phyloP scores from a whole-genome alignment of 2,329 filamentous ascomycete species.

The Phialophora verrucosa region DNA sequence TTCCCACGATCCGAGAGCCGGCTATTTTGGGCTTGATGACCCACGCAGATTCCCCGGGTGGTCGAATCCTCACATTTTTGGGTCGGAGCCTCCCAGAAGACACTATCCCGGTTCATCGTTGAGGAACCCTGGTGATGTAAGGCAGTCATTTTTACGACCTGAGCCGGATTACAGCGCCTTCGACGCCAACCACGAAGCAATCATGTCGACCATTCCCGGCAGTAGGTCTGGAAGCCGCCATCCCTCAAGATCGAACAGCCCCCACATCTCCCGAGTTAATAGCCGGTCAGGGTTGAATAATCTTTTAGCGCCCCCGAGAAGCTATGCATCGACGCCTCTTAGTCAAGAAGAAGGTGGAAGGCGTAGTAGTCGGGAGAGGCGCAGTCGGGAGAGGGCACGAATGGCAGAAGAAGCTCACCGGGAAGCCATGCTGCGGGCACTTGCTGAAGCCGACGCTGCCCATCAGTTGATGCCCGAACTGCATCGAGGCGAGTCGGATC shows the following conservation, averaged over 20 bases:
- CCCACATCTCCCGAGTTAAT: conserved; percentile 36
- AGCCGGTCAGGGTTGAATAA: conserved; percentile 37
- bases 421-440: conserved; percentile 32
- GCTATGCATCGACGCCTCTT: conserved; percentile 30
- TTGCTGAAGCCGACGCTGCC: conserved; percentile 34
- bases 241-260: conserved; percentile 38
- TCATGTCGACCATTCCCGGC: conserved; percentile 39
- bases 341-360: conserved; percentile 29
- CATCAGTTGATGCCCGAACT: conserved; percentile 33
- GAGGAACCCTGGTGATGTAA: conserved; percentile 28
- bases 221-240: conserved; percentile 38
- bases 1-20: conserved; percentile 25
- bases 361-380: conserved; percentile 25
- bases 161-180: conserved; percentile 39
- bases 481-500: conserved; percentile 21
- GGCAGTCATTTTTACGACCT: conserved; percentile 35
- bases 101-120: conserved; percentile 28
- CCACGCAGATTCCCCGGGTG: conserved; percentile 25
- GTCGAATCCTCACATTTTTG: conserved; percentile 20
- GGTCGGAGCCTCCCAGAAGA: conserved; percentile 24
- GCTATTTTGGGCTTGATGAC: conserved; percentile 33
- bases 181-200: conserved; percentile 40
- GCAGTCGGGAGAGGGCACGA: conserved; percentile 30
- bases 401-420: conserved; percentile 34
- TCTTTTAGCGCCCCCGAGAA: conserved; percentile 30